Conservation (phyloP, 2,329 filamentous ascomycete genomes). For the Pseudocercospora eumusae region DNA sequence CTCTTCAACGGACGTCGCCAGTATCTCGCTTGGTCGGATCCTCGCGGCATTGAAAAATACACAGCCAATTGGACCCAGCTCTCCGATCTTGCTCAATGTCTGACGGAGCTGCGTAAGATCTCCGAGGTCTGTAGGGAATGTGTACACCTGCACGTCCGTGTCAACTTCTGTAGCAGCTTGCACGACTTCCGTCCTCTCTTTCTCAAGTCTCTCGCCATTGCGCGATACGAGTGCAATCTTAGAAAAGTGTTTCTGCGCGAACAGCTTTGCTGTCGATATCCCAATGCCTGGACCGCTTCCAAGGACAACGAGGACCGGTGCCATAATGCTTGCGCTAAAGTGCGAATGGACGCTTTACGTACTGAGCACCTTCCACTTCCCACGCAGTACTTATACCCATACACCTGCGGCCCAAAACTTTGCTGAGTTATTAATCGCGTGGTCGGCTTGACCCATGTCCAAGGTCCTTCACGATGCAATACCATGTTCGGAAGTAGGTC, state of each 20-base stretch:
- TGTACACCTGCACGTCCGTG: constrained; percentile 9
- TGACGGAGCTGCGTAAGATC: constrained; percentile 15
- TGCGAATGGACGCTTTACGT: not conserved
- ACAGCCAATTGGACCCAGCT: constrained; percentile 17
- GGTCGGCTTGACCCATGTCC: too few species aligned
- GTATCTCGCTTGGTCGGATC: constrained; percentile 14
- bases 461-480: not conserved
- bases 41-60: constrained; percentile 24
- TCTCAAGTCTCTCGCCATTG: constrained; percentile 20
- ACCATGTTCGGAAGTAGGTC: not conserved
- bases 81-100: constrained; percentile 15
- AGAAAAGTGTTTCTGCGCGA: constrained; percentile 16
- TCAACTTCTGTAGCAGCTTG: not conserved
- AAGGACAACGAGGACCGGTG: constrained; percentile 17
- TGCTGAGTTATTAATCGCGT: not conserved
- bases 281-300: constrained; percentile 24
- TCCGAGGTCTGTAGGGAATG: constrained; percentile 14
- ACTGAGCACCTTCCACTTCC: not conserved
- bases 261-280: constrained; percentile 20
- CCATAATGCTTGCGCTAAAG: not conserved
- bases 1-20: constrained; percentile 18
- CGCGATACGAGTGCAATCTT: constrained; percentile 23
- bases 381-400: not conserved
- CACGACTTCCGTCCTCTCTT: constrained; percentile 16
- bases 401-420: too few species aligned